Evolutionary conservation across 306 rosid genomes (phyloP), one percentile per base, ranked within the genome.

Genomic region (Dalbergia cochinchinensis): DNA sequence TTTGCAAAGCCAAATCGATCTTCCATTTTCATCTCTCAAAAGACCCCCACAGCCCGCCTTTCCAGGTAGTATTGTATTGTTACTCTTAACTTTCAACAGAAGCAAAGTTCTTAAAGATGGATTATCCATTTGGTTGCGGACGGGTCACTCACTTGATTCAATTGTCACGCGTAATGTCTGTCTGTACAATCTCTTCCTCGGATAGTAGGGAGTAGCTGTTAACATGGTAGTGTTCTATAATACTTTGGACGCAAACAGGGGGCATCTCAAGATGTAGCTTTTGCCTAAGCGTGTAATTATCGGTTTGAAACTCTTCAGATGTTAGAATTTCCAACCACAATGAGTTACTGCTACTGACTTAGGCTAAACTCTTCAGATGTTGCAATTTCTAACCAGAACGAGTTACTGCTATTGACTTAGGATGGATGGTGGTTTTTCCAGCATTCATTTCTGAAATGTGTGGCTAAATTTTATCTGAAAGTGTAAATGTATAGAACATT

Each of bases 71-170:
- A 41, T 2, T 48, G 14, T 59, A 42, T 20, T 58, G 8, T 51
- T 51, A 16, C 14, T 63, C 18, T 44, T 39, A 61, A 44, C 58
- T 42, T 18, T 53, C 0, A 6, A 33, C 54, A 45, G 62, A 35
- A 69, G 69, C 73, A 51, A 51, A 74, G 42, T 74, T 74, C 71
- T 72, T 45, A 83, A 37, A 42, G 74, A 18, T 44, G 26, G 54
- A 69, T 11, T 74, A 15, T 65, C 50, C 70, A 55, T 55, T 42
- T 7, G 3, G 11, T 5, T 50, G 18, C 7, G 19, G 6, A 50
- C 7, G 16, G 0, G 16, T 11, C 1, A 11, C 31, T 47, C 5
- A 47, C 7, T 63, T 71, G 66, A 20, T 71, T 71, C 45, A 44
- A 15, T 6, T 45, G 18, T 33, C 61, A 33, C 33, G 75, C 31